phyloP scores from a whole-genome alignment of 108 stramenopile genomes.

The Skeletonema menzelii region DNA sequence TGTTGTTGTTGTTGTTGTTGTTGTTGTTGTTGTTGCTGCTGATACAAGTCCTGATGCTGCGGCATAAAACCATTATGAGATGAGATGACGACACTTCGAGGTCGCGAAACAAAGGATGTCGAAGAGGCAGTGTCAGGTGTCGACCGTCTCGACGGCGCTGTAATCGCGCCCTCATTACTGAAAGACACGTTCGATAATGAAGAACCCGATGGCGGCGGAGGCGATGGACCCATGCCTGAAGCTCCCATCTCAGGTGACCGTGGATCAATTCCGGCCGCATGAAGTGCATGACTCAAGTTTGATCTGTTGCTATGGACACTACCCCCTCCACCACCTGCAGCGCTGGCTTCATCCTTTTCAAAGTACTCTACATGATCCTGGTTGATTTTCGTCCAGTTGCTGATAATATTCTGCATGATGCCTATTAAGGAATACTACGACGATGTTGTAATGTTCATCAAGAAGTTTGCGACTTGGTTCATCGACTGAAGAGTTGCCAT shows the following conservation, averaged over 20 bases:
- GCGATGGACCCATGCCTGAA: not conserved
- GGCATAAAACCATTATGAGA: not conserved
- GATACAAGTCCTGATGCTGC: not conserved
- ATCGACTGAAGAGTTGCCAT: no score
- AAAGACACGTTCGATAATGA: not conserved
- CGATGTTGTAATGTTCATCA: not conserved
- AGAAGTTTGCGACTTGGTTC: no score
- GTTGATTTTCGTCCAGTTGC: slow-evolving; percentile 24
- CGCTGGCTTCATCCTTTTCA: not conserved
- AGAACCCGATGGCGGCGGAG: not conserved
- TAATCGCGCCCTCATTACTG: not conserved
- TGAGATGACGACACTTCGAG: not conserved
- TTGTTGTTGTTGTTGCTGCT: not conserved
- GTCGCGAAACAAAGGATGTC: not conserved
- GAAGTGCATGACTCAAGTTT: not conserved
- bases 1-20: not conserved
- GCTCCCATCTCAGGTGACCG: not conserved
- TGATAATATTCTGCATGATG: slow-evolving; percentile 6
- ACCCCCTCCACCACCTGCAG: not conserved
- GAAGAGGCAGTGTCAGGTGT: not conserved
- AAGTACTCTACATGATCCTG: slow-evolving; percentile 1
- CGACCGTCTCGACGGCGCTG: not conserved
- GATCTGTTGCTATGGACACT: not conserved
- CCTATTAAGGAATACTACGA: no score
- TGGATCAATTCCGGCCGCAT: not conserved